Percentiles rank a stretch among this genome's conserved stretches.
Conservation (phyloP, 345 rosid genomes). For the Eucalyptus polyanthemos region DNA sequence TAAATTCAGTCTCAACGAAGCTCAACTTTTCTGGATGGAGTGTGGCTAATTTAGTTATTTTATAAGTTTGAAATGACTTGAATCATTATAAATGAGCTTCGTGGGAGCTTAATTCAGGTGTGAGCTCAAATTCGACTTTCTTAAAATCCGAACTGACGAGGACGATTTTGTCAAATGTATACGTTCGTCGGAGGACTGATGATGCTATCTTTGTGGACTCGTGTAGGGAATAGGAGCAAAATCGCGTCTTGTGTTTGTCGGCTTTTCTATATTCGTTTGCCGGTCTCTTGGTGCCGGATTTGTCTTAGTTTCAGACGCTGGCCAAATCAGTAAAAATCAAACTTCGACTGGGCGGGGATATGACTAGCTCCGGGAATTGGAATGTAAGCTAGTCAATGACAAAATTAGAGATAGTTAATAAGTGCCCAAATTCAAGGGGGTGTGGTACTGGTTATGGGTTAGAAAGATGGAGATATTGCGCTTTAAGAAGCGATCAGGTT, state of each 20-base stretch:
- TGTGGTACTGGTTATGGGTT: no score
- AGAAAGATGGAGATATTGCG: no score
- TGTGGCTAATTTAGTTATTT: not conserved
- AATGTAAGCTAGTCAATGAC: not conserved
- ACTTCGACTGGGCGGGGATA: not conserved
- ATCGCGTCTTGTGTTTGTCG: accelerated
- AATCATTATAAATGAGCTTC: not conserved
- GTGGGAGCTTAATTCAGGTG: not conserved
- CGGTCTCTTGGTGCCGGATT: not conserved
- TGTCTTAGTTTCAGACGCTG: not conserved
- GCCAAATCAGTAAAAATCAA: not conserved
- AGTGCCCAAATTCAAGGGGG: not conserved
- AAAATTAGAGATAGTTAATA: no score
- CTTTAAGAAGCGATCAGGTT: no score
- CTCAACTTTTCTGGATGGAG: not conserved
- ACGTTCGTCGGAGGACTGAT: no score
- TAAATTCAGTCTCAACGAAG: not conserved
- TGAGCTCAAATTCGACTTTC: not conserved
- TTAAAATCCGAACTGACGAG: not conserved
- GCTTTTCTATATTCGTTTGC: no score
- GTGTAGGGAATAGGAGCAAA: no score
- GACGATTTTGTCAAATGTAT: not conserved
- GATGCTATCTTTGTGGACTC: no score
- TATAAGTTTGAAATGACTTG: no score
- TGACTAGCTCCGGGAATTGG: not conserved